Evolutionary conservation across 768 basidiomycete species (phyloP), one percentile per base, ranked within the genome.

Genomic region (Imleria badia): DNA sequence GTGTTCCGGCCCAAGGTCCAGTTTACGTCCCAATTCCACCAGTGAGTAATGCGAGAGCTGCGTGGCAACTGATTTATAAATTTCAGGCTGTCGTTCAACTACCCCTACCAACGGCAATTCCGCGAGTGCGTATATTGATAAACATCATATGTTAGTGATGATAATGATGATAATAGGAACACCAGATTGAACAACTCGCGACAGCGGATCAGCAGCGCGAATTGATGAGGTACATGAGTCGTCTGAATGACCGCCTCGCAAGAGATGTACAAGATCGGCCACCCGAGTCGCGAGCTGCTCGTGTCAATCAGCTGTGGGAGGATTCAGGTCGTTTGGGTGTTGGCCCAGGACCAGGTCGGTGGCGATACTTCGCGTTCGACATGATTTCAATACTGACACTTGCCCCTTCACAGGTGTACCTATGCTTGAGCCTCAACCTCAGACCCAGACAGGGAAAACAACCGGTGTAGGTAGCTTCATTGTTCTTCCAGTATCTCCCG

Each of bases 201-300:
- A 86, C 87, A 26, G 80, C 90, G 14, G 85, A 88, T 44, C 89
- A 92, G 63, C 89, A 89, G 60, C 79, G 88, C 36, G 88, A 89
- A 65, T 73, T 91, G 47, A 89, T 89, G 81, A 75, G 86, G 48
- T 92, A 94, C 60, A 85, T 94, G 81, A 66, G 80, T 45, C 80
- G 77, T 2, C 73, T 93, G 30, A 93, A 93, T 58, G 79, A 82
- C 33, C 93, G 91, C 91, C 73, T 94, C 15, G 84, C 79, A 52
- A 80, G 84, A 33, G 91, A 94, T 66, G 89, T 91, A 0, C 77
- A 79, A 43, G 89, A 91, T 69, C 84, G 91, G 22, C 90, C 89
- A 57, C 76, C 80, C 5, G 91, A 92, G 65, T 71, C 92, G 36
- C 78, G 78, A 17, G 82, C 81, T 10, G 83, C 81, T 17, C 80